Conservation (phyloP, 495 filamentous ascomycete genomes). For the Hyaloscypha hepaticicola region DNA sequence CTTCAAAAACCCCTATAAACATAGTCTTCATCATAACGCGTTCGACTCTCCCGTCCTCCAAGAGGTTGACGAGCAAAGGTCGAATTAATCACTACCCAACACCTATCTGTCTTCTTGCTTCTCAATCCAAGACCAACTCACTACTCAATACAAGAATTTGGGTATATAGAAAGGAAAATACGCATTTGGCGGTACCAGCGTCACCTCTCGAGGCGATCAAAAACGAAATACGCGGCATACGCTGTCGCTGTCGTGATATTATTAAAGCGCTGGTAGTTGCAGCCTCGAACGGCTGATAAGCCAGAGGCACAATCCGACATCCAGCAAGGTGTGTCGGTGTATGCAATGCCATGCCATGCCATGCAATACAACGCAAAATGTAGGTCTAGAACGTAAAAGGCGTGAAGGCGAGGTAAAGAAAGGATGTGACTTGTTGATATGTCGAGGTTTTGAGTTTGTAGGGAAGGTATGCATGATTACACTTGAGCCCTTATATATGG, state of each 20-base stretch:
- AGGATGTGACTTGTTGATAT: conserved; percentile 10
- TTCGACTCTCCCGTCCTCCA: conserved; percentile 8
- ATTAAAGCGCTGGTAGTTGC: conserved; percentile 12
- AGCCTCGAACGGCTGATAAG: conserved; percentile 20
- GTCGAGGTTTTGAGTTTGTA: conserved; percentile 2
- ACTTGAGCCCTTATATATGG: not conserved
- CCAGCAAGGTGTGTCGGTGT: conserved; percentile 12
- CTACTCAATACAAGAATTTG: conserved; percentile 32
- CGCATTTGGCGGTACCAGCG: conserved; percentile 1
- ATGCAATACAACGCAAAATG: conserved; percentile 22
- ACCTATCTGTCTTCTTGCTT: conserved; percentile 13
- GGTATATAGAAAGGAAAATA: conserved; percentile 33
- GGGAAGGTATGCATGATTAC: not conserved
- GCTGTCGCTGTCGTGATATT: conserved; percentile 26
- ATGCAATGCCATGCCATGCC: conserved; percentile 17
- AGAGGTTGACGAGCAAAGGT: conserved; percentile 8
- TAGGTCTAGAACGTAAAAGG: conserved; percentile 32
- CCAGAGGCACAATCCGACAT: conserved; percentile 8
- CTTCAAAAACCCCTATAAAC: conserved; percentile 18
- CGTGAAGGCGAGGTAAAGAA: conserved; percentile 17
- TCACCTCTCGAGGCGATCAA: not conserved
- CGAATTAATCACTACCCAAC: not conserved
- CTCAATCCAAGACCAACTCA: conserved; percentile 13
- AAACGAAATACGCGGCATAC: conserved; percentile 17
- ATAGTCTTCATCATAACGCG: conserved; percentile 15